Percentiles rank a stretch among this genome's conserved stretches.
These are phyloP conservation scores for Pleurotus ostreatus DNA, from an alignment of 768 basidiomycete species.

Conservation along the genomic window DNA sequence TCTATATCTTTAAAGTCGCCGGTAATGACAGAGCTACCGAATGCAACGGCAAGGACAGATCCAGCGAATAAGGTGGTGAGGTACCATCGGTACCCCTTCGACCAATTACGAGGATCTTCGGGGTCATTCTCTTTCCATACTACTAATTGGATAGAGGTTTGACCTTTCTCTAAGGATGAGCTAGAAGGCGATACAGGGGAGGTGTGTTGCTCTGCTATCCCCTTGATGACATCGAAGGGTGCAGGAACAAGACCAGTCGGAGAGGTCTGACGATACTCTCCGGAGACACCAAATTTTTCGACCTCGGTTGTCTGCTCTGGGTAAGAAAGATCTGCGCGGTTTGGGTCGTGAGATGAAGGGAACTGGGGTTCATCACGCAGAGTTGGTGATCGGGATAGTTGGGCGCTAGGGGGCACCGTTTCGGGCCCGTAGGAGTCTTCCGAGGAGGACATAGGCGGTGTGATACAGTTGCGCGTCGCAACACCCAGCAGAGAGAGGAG, in stretches of 20 bases:
- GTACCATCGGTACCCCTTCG: conserved; percentile 26
- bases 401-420: conserved; percentile 5
- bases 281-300: conserved; percentile 17
- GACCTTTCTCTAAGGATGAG: conserved; percentile 27
- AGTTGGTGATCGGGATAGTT: conserved; percentile 6
- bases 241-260: conserved; percentile 20
- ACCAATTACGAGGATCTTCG: conserved; percentile 36
- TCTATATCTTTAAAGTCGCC: conserved; percentile 31
- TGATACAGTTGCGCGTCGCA: neutral
- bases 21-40: conserved; percentile 31
- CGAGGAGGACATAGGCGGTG: neutral
- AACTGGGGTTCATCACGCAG: neutral
- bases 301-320: conserved; percentile 13
- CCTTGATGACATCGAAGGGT: conserved; percentile 2
- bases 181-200: conserved; percentile 23
- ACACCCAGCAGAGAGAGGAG: neutral
- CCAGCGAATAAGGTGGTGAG: conserved; percentile 25
- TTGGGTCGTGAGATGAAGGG: neutral
- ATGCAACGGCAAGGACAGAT: conserved; percentile 30
- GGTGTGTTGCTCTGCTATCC: conserved; percentile 17
- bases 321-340: conserved; percentile 11
- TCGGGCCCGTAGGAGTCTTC: neutral
- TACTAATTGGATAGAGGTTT: conserved; percentile 28
- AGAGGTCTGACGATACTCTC: conserved; percentile 27
- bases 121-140: conserved; percentile 32